phyloP scores from a whole-genome alignment of 2,329 filamentous ascomycete species.

The Paecilomyces dactylethromorphus region DNA sequence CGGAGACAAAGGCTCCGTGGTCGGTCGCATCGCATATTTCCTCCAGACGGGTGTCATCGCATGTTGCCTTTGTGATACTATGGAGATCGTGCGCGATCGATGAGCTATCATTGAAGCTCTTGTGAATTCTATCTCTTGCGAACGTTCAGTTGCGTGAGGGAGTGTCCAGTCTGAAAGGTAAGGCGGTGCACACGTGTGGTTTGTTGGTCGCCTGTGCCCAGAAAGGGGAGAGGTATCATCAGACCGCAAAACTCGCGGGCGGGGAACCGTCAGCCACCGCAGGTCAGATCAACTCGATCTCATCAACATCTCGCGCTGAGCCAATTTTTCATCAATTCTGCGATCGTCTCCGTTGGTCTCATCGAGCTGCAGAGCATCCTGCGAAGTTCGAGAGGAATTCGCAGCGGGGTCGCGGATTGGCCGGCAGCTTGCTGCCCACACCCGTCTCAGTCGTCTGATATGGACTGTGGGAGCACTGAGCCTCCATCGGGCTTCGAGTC shows the following conservation, averaged over 20 bases:
- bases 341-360: background rate
- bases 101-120: background rate
- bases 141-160: background rate
- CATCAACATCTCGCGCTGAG: background rate
- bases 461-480: conserved; percentile 31
- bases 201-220: background rate
- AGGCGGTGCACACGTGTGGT: background rate
- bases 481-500: conserved; percentile 35
- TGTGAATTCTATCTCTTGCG: background rate
- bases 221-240: background rate
- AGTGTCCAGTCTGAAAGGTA: background rate
- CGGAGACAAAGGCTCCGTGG: background rate
- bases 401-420: background rate
- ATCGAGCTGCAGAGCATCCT: background rate
- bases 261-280: conserved; percentile 10
- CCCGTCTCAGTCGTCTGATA: conserved; percentile 15
- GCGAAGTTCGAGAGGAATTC: background rate
- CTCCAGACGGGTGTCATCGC: background rate
- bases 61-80: background rate
- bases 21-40: background rate
- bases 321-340: background rate
- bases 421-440: background rate
- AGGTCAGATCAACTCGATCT: background rate
- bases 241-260: conserved; percentile 16
- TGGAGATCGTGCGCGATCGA: background rate